Percentiles rank a stretch among this genome's conserved stretches.
phyloP scores from a whole-genome alignment of 2,329 filamentous ascomycete species.

The Erysiphe pisi region DNA sequence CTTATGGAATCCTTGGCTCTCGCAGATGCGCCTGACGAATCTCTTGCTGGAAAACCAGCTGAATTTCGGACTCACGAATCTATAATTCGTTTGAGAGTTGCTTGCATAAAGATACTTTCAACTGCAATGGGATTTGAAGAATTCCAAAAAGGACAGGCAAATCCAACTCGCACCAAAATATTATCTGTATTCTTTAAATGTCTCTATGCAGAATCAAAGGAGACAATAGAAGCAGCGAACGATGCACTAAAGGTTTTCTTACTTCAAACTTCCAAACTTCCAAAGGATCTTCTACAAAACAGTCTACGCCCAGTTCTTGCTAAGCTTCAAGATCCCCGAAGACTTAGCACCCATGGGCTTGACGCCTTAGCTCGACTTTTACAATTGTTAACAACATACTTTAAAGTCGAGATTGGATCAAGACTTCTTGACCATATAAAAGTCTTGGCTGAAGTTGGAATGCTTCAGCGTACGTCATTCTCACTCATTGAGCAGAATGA shows the following conservation, averaged over 20 bases:
- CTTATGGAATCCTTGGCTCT: slow-evolving; percentile 88
- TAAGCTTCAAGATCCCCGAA: slow-evolving; percentile 87
- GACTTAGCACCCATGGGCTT: slow-evolving; percentile 75
- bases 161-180: slow-evolving; percentile 57
- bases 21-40: slow-evolving; percentile 89
- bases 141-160: slow-evolving; percentile 65
- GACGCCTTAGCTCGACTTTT: slow-evolving; percentile 84
- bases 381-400: slow-evolving; percentile 91
- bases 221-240: slow-evolving; percentile 89
- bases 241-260: slow-evolving; percentile 80
- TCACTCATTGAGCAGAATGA: slow-evolving; percentile 85
- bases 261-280: slow-evolving; percentile 77
- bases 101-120: slow-evolving; percentile 84
- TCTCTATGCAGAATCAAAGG: slow-evolving; percentile 81
- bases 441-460: slow-evolving; percentile 67
- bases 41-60: slow-evolving; percentile 77
- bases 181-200: slow-evolving; percentile 98
- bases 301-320: slow-evolving; percentile 91
- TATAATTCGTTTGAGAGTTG: slow-evolving; percentile 82
- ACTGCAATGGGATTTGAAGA: slow-evolving; percentile 90
- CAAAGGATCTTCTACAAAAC: slow-evolving; percentile 89
- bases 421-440: slow-evolving; percentile 91
- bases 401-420: slow-evolving; percentile 95
- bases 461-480: slow-evolving; percentile 84
- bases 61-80: slow-evolving; percentile 94